Evolutionary conservation across 2,329 filamentous ascomycete species (phyloP).

Genomic region (Ophiostoma perfectum): DNA sequence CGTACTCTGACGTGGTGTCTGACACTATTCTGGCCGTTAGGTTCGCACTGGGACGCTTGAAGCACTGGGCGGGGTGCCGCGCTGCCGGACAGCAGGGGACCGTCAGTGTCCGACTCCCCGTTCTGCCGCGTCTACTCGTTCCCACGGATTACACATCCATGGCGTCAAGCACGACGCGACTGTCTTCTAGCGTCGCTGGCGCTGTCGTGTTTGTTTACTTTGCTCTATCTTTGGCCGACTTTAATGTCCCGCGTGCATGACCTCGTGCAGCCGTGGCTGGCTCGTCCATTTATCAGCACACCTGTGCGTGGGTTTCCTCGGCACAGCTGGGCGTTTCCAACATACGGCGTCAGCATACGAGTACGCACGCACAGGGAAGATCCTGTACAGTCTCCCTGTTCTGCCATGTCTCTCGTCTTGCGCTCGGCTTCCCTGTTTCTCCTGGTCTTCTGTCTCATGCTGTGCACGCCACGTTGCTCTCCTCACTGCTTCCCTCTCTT

Average conservation of each 20-base stretch:
- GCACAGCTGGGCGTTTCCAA: neutral
- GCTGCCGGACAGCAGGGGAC: neutral
- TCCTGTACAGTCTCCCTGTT: neutral
- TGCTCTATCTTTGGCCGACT: neutral
- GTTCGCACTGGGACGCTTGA: neutral
- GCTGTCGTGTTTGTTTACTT: slow-evolving; percentile 8
- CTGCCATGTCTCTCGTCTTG: no score
- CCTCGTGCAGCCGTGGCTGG: neutral
- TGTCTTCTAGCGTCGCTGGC: no score
- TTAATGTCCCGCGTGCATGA: slow-evolving; percentile 3
- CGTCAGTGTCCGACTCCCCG: neutral
- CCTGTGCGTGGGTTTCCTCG: neutral
- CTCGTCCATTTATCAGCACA: neutral
- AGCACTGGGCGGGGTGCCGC: neutral
- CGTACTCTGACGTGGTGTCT: neutral
- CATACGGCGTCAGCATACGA: no score
- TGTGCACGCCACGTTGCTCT: slow-evolving; percentile 18
- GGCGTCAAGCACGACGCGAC: neutral
- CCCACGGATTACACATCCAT: no score
- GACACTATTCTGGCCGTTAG: neutral
- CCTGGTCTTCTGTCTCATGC: slow-evolving; percentile 14
- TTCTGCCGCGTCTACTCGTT: neutral
- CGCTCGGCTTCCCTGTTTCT: neutral
- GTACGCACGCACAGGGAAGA: neutral
- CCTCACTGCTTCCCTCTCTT: neutral